Percentiles rank a stretch among this genome's conserved stretches.
These are phyloP conservation scores for Boletus eberwhitei DNA, from an alignment of 768 basidiomycete species.

Conservation along the genomic window DNA sequence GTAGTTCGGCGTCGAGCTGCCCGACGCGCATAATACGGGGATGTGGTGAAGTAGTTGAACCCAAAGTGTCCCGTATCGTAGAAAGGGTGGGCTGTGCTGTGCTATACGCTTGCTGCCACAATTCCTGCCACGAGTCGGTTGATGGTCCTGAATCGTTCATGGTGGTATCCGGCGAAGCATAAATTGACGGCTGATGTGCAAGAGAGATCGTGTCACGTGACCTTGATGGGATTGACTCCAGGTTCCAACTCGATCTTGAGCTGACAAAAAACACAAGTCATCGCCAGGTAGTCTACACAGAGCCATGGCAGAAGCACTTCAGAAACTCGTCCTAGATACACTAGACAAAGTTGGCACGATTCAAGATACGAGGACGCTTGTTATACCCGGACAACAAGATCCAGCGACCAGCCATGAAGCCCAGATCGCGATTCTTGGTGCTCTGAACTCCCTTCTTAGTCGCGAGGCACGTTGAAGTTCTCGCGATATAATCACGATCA, in stretches of 20 bases:
- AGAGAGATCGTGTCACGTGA: constrained; percentile 11
- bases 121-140: constrained; percentile 20
- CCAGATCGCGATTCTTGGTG: constrained; percentile 84
- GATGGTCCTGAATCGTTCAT: constrained; percentile 16
- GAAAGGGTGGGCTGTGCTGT: constrained; percentile 53
- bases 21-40: constrained; percentile 75
- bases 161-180: background rate
- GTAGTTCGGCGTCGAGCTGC: constrained; percentile 85
- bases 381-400: constrained; percentile 58
- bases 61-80: constrained; percentile 43
- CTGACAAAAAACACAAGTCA: background rate
- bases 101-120: constrained; percentile 66
- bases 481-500: constrained; percentile 1
- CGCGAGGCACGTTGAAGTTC: constrained; percentile 60
- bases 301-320: constrained; percentile 72
- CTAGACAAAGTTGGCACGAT: constrained; percentile 57
- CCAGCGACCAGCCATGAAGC: constrained; percentile 66
- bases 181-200: background rate
- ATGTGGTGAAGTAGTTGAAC: constrained; percentile 26
- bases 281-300: constrained; percentile 1
- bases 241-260: constrained; percentile 1
- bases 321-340: constrained; percentile 73
- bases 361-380: constrained; percentile 64
- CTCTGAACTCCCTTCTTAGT: constrained; percentile 84
- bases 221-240: constrained; percentile 16